Base-by-base conservation (phyloP, 78 protist genomes). In the Cavenderia fasciculata region DNA sequence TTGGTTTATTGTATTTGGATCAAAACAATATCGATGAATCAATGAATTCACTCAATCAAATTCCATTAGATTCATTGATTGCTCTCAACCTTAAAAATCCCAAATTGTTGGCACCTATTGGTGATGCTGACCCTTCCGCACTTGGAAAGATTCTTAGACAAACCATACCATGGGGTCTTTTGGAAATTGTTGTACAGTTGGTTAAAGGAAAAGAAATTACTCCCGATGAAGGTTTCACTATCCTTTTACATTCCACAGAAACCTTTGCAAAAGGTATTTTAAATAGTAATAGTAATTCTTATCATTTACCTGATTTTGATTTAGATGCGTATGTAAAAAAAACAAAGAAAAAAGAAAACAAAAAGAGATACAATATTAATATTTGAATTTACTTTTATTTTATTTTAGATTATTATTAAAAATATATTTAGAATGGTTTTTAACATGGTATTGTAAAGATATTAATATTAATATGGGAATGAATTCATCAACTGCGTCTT, bases 121-220 rank as follows among this genome's bases (percentile, higher is more conserved):
- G 87, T 25, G 78, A 82, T 21, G 4, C 66, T 21, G 43, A 25
- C 14, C 90, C 90, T 56, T 68, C 90, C 11, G 85, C 54, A 21
- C 61, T 82, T 21, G 72, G 90, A 49, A 82, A 82, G 73, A 82
- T 82, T 41, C 52, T 82, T 43, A 23, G 90, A 40, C 77, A 82
- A 68, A 57, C 90, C 1, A 82, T 74, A 0, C 90, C 90, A 31
- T 82, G 90, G 90, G 90, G 90, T 23, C 11, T 82, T 25, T 44
- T 82, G 10, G 79, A 82, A 43, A 68, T 82, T n/a, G 56, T 71
- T 0, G 57, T 56, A 21, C 90, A 82, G 54, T 63, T 82, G 47
- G 90, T 82, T 8, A 19, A 23, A 12, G 33, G 36, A 23, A 49
- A 56, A 27, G 90, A 82, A 11, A 82, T 82, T 21, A 40, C 90